Base-by-base conservation (phyloP, 176 grass and related monocot genomes). In the Alopecurus myosuroides region DNA sequence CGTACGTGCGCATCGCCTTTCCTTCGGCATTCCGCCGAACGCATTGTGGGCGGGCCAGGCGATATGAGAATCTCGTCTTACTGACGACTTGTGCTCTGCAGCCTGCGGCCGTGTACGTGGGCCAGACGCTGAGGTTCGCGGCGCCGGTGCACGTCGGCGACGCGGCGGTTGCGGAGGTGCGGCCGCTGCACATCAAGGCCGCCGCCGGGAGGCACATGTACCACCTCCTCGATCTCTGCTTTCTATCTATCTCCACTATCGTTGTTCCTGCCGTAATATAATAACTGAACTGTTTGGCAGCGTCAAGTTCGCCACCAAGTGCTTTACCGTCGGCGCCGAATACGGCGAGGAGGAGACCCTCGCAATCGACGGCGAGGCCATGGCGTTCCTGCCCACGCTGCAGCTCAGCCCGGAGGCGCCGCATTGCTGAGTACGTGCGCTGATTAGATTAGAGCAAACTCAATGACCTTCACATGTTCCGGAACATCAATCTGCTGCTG, bases 281-380 rank as follows among this genome's bases (percentile, higher is more conserved):
- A n/a, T n/a, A n/a, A n/a, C n/a, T n/a, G n/a, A n/a, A n/a, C n/a
- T n/a, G n/a, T n/a, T n/a, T n/a, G n/a, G 3, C 91, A 97, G 89
- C 0, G 85, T 89, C 26, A 92, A 90, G 62, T 92, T 97, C 20
- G 60, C 82, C 60, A 90, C 91, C 69, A 94, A 90, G 79, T 94
- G 94, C 79, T 94, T 92, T 56, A 65, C 82, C 17, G 78, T 68
- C 51, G 52, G 81, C 70, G 44, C 2, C 7, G 20, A 55, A 8
- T 19, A 17, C 2, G 51, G n/a, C 3, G 51, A 2, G 15, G 33
- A 37, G 48, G 33, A 44, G 48, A 14, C 17, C 46, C 89, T 82
- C 23, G 82, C 70, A 4, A 57, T 97, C 25, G 91, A 86, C n/a
- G 94, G 91, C 25, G 91, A 97, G 78, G 87, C 94, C 6, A 87